A percentile compares a stretch with the other conserved stretches of the same genome.
These are phyloP conservation scores for Lachancea sp. DNA, from an alignment of 805 yeast species.

Conservation along the genomic window DNA sequence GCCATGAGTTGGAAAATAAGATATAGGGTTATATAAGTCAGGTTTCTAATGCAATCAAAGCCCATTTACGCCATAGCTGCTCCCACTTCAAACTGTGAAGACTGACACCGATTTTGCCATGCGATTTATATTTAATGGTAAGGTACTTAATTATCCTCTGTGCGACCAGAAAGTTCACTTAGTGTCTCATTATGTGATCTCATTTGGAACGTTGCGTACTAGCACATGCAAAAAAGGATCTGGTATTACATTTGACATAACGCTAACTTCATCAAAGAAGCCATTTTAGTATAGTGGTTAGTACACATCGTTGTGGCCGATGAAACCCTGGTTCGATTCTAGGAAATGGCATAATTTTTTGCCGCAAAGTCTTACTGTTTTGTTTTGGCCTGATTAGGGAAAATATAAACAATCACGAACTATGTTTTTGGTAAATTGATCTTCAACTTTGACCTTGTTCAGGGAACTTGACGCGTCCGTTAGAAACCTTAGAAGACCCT, in stretches of 20 bases:
- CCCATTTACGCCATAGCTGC: no score
- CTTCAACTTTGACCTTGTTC: not conserved
- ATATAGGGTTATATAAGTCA: not conserved
- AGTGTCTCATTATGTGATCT: no score
- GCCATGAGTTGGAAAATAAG: not conserved
- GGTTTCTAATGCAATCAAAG: no score
- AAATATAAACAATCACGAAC: conserved; percentile 2
- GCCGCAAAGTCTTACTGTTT: not conserved
- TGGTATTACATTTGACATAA: no score
- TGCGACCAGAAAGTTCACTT: no score
- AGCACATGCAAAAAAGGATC: no score
- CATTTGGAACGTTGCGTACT: no score
- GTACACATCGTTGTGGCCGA: conserved; percentile 40
- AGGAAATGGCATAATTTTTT: conserved; percentile 32
- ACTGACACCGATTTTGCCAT: no score
- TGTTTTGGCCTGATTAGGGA: not conserved
- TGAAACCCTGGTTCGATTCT: conserved; percentile 39
- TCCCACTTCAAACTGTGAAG: no score
- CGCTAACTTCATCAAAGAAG: no score
- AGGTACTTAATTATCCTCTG: no score
- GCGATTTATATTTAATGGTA: no score
- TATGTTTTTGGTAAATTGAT: not conserved
- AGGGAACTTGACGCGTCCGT: not conserved
- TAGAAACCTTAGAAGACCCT: not conserved
- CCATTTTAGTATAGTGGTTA: conserved; percentile 40